A percentile compares a stretch with the other conserved stretches of the same genome.
Evolutionary conservation across 768 basidiomycete species (phyloP).

Genomic region (Auriculariales sp.): DNA sequence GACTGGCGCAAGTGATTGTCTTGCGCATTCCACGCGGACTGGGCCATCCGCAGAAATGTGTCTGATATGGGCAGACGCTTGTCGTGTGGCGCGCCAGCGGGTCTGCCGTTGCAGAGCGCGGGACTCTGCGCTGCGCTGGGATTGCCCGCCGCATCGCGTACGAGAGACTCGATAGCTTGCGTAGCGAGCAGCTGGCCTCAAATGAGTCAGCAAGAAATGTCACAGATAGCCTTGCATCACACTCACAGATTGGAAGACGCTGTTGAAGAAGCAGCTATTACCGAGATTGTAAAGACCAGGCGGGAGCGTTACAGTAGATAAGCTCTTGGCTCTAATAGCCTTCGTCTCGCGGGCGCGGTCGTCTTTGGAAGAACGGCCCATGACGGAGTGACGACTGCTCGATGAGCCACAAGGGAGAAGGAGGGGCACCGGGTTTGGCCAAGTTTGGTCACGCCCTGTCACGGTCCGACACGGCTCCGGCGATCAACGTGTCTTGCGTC

Average conservation of each 20-base stretch:
- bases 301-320: not conserved
- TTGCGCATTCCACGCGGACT: not conserved
- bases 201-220: too few species aligned
- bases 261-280: conserved; percentile 1
- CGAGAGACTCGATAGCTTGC: not conserved
- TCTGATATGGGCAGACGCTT: not conserved
- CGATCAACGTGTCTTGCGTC: too few species aligned
- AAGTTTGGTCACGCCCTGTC: too few species aligned
- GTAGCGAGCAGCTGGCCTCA: not conserved
- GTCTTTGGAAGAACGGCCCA: too few species aligned
- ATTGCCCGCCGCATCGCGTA: not conserved
- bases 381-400: too few species aligned
- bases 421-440: too few species aligned
- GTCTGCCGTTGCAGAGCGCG: not conserved
- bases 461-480: too few species aligned
- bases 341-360: too few species aligned
- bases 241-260: not conserved
- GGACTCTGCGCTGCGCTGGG: not conserved
- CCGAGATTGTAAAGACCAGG: not conserved
- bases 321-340: too few species aligned
- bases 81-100: not conserved
- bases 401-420: too few species aligned
- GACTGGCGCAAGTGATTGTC: not conserved
- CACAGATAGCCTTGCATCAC: too few species aligned
- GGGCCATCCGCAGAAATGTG: not conserved